Conservation (phyloP, 331 rosid genomes). For the Acacia concinna region DNA sequence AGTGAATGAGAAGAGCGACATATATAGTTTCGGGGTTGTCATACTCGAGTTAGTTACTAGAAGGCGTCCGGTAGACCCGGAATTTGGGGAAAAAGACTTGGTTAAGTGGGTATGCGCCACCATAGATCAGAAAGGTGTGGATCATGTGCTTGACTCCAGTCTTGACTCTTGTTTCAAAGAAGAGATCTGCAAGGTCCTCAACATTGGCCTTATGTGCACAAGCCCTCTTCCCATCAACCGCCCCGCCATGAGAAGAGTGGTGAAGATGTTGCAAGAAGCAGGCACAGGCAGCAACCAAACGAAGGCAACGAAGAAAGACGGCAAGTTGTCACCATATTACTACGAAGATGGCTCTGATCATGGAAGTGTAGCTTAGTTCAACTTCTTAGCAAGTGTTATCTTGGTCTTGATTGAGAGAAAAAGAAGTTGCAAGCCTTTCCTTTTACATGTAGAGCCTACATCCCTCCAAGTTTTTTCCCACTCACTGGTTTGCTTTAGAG, state of each 20-base stretch:
- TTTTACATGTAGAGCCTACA: constrained; percentile 31
- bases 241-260: constrained; percentile 92
- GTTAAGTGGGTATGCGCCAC: constrained; percentile 91
- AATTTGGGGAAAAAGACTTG: constrained; percentile 83
- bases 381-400: constrained; percentile 10
- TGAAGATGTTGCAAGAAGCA: constrained; percentile 82
- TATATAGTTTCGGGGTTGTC: constrained; percentile 92
- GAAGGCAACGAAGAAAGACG: constrained; percentile 61
- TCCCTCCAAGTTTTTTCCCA: constrained; percentile 32
- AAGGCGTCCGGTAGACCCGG: constrained; percentile 75
- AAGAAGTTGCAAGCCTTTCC: constrained; percentile 15
- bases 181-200: constrained; percentile 77
- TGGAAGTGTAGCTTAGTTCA: constrained; percentile 66
- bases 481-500: constrained; percentile 20
- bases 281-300: constrained; percentile 52
- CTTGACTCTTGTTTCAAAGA: constrained; percentile 78
- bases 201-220: constrained; percentile 88
- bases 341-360: constrained; percentile 85
- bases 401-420: constrained; percentile 22
- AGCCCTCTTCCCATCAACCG: constrained; percentile 91
- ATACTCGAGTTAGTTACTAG: constrained; percentile 81
- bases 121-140: constrained; percentile 79
- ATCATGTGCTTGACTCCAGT: constrained; percentile 65
- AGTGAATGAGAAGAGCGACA: constrained; percentile 98
- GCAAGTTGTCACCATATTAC: constrained; percentile 81